Base-by-base conservation (phyloP, 257 asterid genomes). In the Apocynum venetum region DNA sequence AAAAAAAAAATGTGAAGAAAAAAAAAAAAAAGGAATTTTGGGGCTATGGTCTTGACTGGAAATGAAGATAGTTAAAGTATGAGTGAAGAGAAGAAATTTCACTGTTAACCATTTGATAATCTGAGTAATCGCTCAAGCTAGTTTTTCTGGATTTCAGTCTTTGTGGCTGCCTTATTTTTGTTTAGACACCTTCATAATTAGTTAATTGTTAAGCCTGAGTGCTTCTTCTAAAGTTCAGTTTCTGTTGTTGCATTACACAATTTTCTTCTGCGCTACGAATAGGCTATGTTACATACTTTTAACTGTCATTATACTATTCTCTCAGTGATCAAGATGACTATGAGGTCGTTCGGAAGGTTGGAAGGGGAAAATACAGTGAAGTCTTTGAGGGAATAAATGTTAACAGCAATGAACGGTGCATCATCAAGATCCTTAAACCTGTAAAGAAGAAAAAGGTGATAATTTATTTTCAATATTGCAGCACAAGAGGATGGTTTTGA, bases 331-430 rank as follows among this genome's bases (percentile, higher is more conserved):
- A 94, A 84, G 97, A 94, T 83, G 97, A 92, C 66, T 94, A 94
- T 75, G 98, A 94, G 86, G 93, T 94, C 64, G 97, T 94, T 79
- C 94, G 98, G 56, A 92, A 92, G 86, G 98, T 94, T 63, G 98
- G 98, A 80, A 92, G 97, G 87, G 98, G 98, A 53, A 94, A 94
- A 80, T 94, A 94, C 84, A 94, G 98, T 79, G 98, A 94, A 86
- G 98, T 94, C 60, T 94, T 94, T 85, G 98, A 92, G 88, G 98
- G 98, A 44, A 78, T 94, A 81, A 92, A 92, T 86, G 92, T 94
- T 72, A 86, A 89, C 87, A 88, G 72, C 89, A 92, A 94, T 49
- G 98, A 94, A 52, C 82, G 88, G 74, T 94, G 98, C 88, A 81
- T 92, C 77, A 89, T 94, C 83, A 92, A 94, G 91, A 92, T 94